Evolutionary conservation across 2,329 filamentous ascomycete species (phyloP), one percentile per base, ranked within the genome.

Genomic region (Myriosclerotinia duriaeana): DNA sequence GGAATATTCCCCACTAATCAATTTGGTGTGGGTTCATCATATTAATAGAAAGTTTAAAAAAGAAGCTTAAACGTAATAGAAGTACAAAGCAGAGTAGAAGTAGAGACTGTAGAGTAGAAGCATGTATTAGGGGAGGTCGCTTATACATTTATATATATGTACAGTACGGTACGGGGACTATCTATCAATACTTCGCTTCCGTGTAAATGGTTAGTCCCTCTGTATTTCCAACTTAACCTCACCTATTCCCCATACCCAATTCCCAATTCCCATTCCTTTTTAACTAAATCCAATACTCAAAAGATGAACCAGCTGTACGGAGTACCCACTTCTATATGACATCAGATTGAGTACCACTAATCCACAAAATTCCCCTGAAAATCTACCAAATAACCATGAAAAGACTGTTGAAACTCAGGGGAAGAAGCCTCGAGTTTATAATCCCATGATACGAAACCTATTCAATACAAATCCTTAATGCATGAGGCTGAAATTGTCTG

Each of bases 331-430:
- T 59, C 40, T 20, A 46, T 9, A 5, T 34, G 42, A 40, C 12
- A 55, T 55, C 30, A 34, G 34, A 34, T 36, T 48, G 30, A 17
- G 48, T 36, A n/a, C 42, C 34, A 26, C 20, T 60, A 46, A 60
- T 60, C 42, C 56, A 48, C 42, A 48, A 9, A n/a, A 36, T 36
- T 30, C 22, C 30, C 56, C 30, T 36, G 42, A 60, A 60, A 22
- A 48, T 60, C 40, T 36, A n/a, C 36, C 42, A 46, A 2, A n/a
- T 14, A 46, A 26, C 38, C 20, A 8, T 34, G 15, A 59, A 30
- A n/a, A 26, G 22, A 44, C 3, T 14, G 1, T 22, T 36, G 20
- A n/a, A n/a, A 38, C 17, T 17, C 20, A 59, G 40, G 55, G 40
- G 55, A 9, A 9, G 22, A 17, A 46, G 11, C 4, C 5, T 5